Evolutionary conservation across 257 asterid species (phyloP).

Genomic region (Solanum peruvianum): DNA sequence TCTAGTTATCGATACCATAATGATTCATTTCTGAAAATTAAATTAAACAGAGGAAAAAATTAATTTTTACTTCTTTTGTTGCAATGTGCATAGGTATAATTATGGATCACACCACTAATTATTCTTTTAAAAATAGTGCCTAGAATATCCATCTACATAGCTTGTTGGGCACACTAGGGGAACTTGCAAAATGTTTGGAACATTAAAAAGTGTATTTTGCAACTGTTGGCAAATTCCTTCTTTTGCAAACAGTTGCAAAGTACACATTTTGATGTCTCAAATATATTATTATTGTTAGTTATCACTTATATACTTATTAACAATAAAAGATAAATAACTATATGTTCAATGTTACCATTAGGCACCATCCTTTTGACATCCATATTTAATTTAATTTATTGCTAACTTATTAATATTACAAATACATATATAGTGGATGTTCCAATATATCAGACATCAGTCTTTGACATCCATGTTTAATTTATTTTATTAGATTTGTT

Average conservation of each 20-base stretch:
- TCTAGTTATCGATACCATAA: rapidly evolving
- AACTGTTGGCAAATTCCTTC: background rate
- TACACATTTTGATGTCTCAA: background rate
- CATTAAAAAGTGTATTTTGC: background rate
- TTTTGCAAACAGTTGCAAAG: background rate
- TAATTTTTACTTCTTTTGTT: background rate
- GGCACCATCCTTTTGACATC: background rate
- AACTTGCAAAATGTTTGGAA: background rate
- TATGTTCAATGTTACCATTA: background rate
- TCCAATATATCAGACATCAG: background rate
- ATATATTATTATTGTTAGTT: too few relatives aligned
- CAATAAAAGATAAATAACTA: too few relatives aligned
- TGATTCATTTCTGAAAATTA: too few relatives aligned
- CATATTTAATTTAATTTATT: background rate
- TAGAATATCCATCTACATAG: too few relatives aligned
- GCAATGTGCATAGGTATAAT: background rate
- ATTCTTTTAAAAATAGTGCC: too few relatives aligned
- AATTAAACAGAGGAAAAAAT: background rate
- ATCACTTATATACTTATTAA: too few relatives aligned
- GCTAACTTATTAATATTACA: background rate
- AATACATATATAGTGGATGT: background rate
- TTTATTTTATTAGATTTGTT: background rate
- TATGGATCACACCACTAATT: background rate
- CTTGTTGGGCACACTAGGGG: background rate
- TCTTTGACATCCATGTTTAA: background rate